Evolutionary conservation across 352 stramenopile species (phyloP).

Genomic region (Globisporangium apiculatum): DNA sequence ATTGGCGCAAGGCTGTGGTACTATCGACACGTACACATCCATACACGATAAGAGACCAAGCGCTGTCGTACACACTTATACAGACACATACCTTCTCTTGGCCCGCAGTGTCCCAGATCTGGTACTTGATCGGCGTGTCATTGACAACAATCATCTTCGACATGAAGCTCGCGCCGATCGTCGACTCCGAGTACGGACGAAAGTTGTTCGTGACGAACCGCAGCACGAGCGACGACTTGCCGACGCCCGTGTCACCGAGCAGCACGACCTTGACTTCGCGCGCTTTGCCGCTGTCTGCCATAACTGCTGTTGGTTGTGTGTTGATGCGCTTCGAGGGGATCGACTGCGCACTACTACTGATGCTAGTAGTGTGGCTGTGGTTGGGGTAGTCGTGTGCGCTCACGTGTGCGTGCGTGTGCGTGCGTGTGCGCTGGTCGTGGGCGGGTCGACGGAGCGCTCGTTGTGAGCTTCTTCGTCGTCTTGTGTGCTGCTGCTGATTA

Average conservation of each 20-base stretch:
- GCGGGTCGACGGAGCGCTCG: too few species aligned
- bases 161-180: constrained; percentile 97
- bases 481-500: too few species aligned
- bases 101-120: constrained; percentile 98
- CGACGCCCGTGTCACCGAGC: constrained; percentile 92
- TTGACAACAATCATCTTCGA: constrained; percentile 93
- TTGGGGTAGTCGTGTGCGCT: too few species aligned
- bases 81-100: constrained; percentile 80
- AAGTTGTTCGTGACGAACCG: constrained; percentile 98
- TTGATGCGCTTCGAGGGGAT: too few species aligned
- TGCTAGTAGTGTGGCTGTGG: too few species aligned
- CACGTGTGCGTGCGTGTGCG: too few species aligned
- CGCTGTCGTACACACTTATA: not conserved
- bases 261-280: constrained; percentile 89
- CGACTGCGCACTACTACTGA: too few species aligned
- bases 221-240: constrained; percentile 95
- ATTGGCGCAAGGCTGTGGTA: constrained; percentile 97
- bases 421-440: too few species aligned
- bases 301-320: constrained; percentile 9
- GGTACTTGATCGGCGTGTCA: constrained; percentile 91
- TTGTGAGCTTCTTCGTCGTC: too few species aligned
- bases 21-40: constrained; percentile 13
- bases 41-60: not conserved
- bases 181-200: constrained; percentile 93
- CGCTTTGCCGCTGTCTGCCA: constrained; percentile 70